Evolutionary conservation across 2,329 filamentous ascomycete species (phyloP).

Genomic region (Fusarium anthophilum): DNA sequence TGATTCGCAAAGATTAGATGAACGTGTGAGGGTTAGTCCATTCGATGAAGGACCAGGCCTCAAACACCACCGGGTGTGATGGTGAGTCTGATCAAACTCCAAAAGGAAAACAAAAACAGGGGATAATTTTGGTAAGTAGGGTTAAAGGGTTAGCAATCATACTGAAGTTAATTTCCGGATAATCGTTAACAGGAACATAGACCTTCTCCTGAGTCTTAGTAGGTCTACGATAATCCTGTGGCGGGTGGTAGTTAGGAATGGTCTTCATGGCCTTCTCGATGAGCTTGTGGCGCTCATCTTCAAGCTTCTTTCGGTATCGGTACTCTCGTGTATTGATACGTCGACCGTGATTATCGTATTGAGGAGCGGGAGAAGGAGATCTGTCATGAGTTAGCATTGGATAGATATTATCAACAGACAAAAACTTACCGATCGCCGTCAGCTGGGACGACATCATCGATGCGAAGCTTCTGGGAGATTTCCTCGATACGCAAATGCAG

Average conservation of each 20-base stretch:
- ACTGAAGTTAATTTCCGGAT: slow-evolving; percentile 99
- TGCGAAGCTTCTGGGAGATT: slow-evolving; percentile 98
- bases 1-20: slow-evolving; percentile 51
- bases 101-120: slow-evolving; percentile 52
- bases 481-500: slow-evolving; percentile 97
- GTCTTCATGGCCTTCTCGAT: slow-evolving; percentile 99
- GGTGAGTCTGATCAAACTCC: slow-evolving; percentile 57
- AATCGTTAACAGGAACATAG: slow-evolving; percentile 99
- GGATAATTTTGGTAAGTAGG: slow-evolving; percentile 66
- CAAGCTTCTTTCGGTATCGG: slow-evolving; percentile 96
- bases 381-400: slow-evolving; percentile 56
- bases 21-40: slow-evolving; percentile 41
- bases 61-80: slow-evolving; percentile 46
- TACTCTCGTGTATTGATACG: slow-evolving; percentile 99
- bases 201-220: slow-evolving; percentile 99
- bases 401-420: not conserved
- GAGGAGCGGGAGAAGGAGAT: slow-evolving; percentile 93
- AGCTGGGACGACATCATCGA: slow-evolving; percentile 97
- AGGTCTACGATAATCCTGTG: slow-evolving; percentile 96
- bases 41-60: slow-evolving; percentile 48
- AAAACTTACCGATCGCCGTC: slow-evolving; percentile 88
- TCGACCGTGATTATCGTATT: slow-evolving; percentile 99
- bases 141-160: slow-evolving; percentile 99
- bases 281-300: slow-evolving; percentile 98
- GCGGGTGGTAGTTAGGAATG: slow-evolving; percentile 99